Evolutionary conservation across 2,329 filamentous ascomycete species (phyloP), one percentile per base, ranked within the genome.

Genomic region (Beauveria brongniartii): DNA sequence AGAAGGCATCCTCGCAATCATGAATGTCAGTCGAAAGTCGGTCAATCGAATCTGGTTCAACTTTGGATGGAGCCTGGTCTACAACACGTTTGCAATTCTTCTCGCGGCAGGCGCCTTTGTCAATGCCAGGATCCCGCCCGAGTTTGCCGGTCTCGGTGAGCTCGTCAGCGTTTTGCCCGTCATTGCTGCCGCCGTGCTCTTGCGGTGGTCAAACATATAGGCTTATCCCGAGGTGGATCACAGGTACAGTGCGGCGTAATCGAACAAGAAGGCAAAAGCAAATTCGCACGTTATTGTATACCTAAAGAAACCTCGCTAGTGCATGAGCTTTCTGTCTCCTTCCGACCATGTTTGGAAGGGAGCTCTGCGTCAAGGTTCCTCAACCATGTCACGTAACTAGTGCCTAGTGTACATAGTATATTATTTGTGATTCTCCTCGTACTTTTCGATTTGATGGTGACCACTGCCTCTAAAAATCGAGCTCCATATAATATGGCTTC

Each of bases 131-230:
- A 79, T 82, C 43, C 80, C 82, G 18, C 86, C 87, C 0, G 74
- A 80, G 64, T 90, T 80, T 76, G 87, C 87, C 0, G 88, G 86
- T 0, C 67, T 91, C 9, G 89, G 89, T 0, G 89, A 92, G 74
- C 69, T 92, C 37, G 86, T 90, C 0, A 91, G 89, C 67, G 85
- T 92, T 0, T 61, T 90, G 68, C 89, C 89, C 0, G 87, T 92
- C 3, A 80, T 91, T 65, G 68, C 76, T 6, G 80, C 80, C 48
- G 85, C 85, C 0, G 73, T 83, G 65, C 72, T 75, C 61, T 67
- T 84, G 67, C 72, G 71, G 48, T 82, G 74, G 74, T 66, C 69
- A 40, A 70, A 65, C 63, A 64, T 74, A 46, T 74, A 65, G 48
- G 20, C 10, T 14, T 14, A 20, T 2, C 37, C 18, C 7, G 24